Conservation (phyloP, 1,284 basidiomycete species). For the Apiotrichum veenhuisii region DNA sequence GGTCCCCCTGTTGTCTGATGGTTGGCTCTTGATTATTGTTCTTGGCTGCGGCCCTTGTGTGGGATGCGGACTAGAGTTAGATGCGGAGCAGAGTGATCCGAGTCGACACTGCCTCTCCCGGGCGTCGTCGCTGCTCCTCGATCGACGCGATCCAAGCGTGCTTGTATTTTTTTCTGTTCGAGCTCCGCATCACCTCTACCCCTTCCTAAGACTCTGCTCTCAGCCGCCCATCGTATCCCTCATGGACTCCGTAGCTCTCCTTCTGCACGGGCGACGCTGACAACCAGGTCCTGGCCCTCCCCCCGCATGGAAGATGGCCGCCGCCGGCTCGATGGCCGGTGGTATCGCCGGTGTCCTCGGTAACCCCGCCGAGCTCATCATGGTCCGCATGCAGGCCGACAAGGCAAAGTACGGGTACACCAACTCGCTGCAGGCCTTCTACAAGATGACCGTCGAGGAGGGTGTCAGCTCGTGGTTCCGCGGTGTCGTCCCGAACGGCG, state of each 20-base stretch:
- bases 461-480: conserved; percentile 68
- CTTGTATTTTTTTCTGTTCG: neutral
- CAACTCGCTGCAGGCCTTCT: conserved; percentile 76
- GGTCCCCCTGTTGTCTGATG: no score
- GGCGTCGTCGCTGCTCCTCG: no score
- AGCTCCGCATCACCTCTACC: no score
- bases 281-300: conserved; percentile 46
- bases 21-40: no score
- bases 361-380: conserved; percentile 80
- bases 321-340: conserved; percentile 69
- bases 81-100: no score
- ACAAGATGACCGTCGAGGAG: conserved; percentile 80
- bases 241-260: neutral
- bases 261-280: conserved; percentile 4
- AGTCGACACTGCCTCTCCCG: no score
- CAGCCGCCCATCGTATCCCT: neutral
- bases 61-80: no score
- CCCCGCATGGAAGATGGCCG: conserved; percentile 73
- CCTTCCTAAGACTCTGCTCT: neutral
- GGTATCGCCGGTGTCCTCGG: conserved; percentile 77
- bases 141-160: no score
- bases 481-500: conserved; percentile 79
- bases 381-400: conserved; percentile 83
- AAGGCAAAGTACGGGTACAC: conserved; percentile 86
- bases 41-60: neutral